Percentiles rank a stretch among this genome's conserved stretches.
These are phyloP conservation scores for Geranomyces michiganensis DNA, from an alignment of 192 early-diverging fungal species.

Conservation along the genomic window DNA sequence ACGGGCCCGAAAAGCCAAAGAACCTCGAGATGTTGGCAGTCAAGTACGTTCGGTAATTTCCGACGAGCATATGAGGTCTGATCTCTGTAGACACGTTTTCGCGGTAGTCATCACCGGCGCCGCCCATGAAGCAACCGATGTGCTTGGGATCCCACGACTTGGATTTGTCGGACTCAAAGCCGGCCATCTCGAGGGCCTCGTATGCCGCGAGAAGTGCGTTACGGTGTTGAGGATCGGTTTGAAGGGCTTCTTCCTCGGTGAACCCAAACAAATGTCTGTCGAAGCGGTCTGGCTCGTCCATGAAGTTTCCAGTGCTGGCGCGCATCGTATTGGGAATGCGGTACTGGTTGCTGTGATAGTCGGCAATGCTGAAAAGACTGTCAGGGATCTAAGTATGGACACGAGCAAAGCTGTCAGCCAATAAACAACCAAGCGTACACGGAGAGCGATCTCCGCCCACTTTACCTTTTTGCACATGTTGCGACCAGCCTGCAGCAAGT, in stretches of 20 bases:
- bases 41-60: neutral
- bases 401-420: no score
- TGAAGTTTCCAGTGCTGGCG: neutral
- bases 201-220: neutral
- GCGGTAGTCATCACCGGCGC: neutral
- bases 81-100: neutral
- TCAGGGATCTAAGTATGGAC: neutral
- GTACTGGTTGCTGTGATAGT: neutral
- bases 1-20: neutral
- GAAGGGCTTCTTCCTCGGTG: neutral
- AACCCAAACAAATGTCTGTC: neutral
- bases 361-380: neutral
- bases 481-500: no score
- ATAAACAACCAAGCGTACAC: no score
- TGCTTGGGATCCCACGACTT: neutral
- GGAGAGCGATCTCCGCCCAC: no score
- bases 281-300: neutral
- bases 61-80: neutral
- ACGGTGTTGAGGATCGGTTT: slow-evolving; percentile 3
- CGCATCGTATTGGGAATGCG: neutral
- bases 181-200: neutral
- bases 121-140: neutral
- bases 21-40: neutral
- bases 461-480: no score
- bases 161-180: neutral